Evolutionary conservation across 805 yeast species (phyloP), one percentile per base, ranked within the genome.

Genomic region (Candida coleopterorum): DNA sequence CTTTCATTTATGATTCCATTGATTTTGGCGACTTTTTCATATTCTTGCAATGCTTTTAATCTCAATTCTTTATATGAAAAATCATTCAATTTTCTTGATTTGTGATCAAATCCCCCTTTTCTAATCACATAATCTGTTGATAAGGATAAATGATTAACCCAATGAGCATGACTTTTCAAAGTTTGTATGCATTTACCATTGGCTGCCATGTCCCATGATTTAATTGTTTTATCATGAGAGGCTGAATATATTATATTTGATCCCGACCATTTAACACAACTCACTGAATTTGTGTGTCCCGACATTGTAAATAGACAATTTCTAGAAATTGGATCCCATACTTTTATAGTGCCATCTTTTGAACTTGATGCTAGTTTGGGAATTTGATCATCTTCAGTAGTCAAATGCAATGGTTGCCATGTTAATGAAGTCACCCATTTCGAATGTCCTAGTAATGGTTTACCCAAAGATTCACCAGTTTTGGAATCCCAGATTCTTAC

Each of bases 241-340:
- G 85, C 89, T 22, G 94, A 78, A 58, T 89, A 93, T 24, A 93
- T 70, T 14, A 82, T 69, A 36, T 88, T 86, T 31, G 77, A 66
- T 2, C 98, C 98, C 40, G 96, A 85, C 98, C 98, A 93, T 58
- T 81, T 88, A n/a, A 89, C 94, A 63, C 97, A 87, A 1, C 96
- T 81, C 2, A 93, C 97, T 1, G 95, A 76, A 34, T 84, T 77
- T 22, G 87, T 73, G 55, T 93, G 98, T 0, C 97, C 97, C 37
- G 85, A 75, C 71, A 93, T 64, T 2, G 94, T 81, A 55, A 74
- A 68, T 35, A 74, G 50, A 48, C 88, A 78, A 2, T 70, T 72
- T 47, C 95, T 74, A 28, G 80, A 63, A 10, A 77, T 72, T 2
- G 87, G 74, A 51, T 90, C 95, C 98, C 98, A 93, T 4, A 93